These are phyloP conservation scores for Alectoria sarmentosa DNA, from an alignment of 495 filamentous ascomycete genomes.

Conservation along the genomic window DNA sequence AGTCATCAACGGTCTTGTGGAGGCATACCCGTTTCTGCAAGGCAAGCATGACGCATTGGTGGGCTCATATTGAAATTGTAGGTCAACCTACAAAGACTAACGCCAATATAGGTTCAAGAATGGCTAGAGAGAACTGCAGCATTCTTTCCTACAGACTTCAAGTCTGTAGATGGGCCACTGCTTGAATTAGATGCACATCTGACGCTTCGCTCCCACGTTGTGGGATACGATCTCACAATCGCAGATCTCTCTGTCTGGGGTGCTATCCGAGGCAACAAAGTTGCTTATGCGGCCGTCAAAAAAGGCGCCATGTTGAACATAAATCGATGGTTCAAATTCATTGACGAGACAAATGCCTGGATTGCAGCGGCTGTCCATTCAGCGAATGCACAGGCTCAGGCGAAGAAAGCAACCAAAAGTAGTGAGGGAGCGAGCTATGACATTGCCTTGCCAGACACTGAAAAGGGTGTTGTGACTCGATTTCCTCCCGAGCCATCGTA, in stretches of 20 bases:
- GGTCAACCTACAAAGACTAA: slow-evolving; percentile 8
- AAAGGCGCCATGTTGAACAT: slow-evolving; percentile 71
- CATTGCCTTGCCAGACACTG: slow-evolving; percentile 78
- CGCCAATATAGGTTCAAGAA: slow-evolving; percentile 39
- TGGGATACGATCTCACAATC: slow-evolving; percentile 71
- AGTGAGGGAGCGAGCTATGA: slow-evolving; percentile 87
- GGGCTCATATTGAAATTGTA: background rate
- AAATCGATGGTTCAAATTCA: slow-evolving; percentile 78
- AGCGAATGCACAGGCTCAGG: slow-evolving; percentile 36
- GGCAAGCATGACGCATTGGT: slow-evolving; percentile 35
- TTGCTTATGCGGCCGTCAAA: slow-evolving; percentile 72
- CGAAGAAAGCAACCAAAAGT: slow-evolving; percentile 63
- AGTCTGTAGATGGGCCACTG: slow-evolving; percentile 67
- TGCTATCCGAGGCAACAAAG: slow-evolving; percentile 78
- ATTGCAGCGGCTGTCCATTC: slow-evolving; percentile 30
- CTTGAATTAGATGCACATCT: slow-evolving; percentile 79
- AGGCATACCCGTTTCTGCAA: slow-evolving; percentile 37
- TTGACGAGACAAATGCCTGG: slow-evolving; percentile 74
- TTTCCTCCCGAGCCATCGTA: slow-evolving; percentile 96
- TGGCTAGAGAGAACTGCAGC: slow-evolving; percentile 48
- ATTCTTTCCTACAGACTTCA: slow-evolving; percentile 63
- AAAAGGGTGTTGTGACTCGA: slow-evolving; percentile 85
- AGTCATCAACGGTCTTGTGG: slow-evolving; percentile 36
- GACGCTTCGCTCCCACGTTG: slow-evolving; percentile 75
- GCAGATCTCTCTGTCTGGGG: slow-evolving; percentile 80